These are phyloP conservation scores for Metschnikowia orientalis DNA, from an alignment of 805 yeast species.

Conservation along the genomic window DNA sequence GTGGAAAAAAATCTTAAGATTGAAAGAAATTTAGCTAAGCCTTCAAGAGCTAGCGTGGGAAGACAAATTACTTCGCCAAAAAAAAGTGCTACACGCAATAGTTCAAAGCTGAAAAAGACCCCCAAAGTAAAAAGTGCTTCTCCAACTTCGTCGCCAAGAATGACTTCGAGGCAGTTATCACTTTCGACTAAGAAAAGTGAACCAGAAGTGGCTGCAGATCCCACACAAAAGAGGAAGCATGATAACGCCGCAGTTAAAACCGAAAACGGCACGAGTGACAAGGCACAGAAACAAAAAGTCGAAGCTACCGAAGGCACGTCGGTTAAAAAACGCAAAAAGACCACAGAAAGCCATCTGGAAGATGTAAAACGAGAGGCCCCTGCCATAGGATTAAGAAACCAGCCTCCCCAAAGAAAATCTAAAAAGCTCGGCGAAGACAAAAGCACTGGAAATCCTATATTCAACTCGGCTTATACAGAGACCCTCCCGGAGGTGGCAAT, in stretches of 20 bases:
- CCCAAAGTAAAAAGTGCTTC: background rate
- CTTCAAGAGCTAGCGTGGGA: no score
- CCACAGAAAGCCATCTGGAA: slow-evolving; percentile 1
- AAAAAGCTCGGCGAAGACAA: slow-evolving; percentile 14
- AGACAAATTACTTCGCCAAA: slow-evolving; percentile 1
- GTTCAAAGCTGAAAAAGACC: slow-evolving; percentile 1
- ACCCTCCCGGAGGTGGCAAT: slow-evolving; percentile 11
- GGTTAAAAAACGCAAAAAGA: slow-evolving; percentile 1
- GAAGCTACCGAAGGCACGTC: slow-evolving; percentile 1
- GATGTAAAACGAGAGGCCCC: background rate
- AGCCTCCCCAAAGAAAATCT: slow-evolving; percentile 6
- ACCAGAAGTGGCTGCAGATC: background rate
- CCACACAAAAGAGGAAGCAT: no score
- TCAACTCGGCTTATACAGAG: slow-evolving; percentile 20
- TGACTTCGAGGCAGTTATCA: slow-evolving; percentile 11
- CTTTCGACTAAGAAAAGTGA: slow-evolving; percentile 6
- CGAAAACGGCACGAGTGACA: no score
- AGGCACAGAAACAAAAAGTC: slow-evolving; percentile 2
- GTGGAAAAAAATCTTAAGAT: no score
- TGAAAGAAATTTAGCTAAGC: no score
- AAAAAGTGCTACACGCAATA: no score
- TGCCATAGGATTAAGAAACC: slow-evolving; percentile 1
- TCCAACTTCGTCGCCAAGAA: slow-evolving; percentile 3
- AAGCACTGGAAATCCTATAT: slow-evolving; percentile 17
- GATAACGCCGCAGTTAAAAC: no score